Conservation (phyloP, 176 grass and related monocot genomes). For the Oryza glaberrima region DNA sequence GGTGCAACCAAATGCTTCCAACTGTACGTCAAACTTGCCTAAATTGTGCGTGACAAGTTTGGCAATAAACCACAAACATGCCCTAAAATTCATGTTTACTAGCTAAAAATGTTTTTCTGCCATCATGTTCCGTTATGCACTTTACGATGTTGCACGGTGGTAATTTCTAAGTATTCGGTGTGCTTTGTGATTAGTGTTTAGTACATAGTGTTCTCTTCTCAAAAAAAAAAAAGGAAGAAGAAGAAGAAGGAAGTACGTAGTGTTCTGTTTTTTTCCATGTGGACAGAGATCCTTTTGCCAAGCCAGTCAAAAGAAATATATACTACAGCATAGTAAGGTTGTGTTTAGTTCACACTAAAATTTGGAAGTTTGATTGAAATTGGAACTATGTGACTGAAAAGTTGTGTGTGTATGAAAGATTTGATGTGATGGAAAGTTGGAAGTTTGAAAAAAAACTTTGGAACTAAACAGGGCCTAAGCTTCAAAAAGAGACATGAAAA, state of each 20-base stretch:
- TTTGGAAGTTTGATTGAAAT: too few relatives aligned
- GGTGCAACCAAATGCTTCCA: too few relatives aligned
- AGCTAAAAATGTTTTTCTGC: not conserved
- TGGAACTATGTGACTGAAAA: too few relatives aligned
- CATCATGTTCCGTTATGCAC: not conserved
- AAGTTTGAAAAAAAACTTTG: too few relatives aligned
- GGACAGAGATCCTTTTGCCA: not conserved
- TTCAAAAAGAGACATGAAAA: not conserved
- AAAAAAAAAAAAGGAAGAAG: too few relatives aligned
- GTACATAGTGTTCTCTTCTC: not conserved
- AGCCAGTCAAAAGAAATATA: not conserved
- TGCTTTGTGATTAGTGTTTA: not conserved
- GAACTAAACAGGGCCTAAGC: not conserved
- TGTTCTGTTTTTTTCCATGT: not conserved
- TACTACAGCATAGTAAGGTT: conserved; percentile 1
- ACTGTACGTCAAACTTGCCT: too few relatives aligned
- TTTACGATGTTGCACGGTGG: not conserved
- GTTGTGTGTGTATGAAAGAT: too few relatives aligned
- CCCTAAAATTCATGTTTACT: not conserved
- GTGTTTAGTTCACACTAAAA: too few relatives aligned
- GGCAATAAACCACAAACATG: not conserved
- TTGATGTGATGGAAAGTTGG: too few relatives aligned
- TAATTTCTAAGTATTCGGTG: not conserved
- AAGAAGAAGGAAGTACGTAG: not conserved
- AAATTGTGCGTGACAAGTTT: not conserved